Evolutionary conservation across 225 moss, liverwort and hornwort genomes (phyloP).

Genomic region (Thuidium tamariscinum): DNA sequence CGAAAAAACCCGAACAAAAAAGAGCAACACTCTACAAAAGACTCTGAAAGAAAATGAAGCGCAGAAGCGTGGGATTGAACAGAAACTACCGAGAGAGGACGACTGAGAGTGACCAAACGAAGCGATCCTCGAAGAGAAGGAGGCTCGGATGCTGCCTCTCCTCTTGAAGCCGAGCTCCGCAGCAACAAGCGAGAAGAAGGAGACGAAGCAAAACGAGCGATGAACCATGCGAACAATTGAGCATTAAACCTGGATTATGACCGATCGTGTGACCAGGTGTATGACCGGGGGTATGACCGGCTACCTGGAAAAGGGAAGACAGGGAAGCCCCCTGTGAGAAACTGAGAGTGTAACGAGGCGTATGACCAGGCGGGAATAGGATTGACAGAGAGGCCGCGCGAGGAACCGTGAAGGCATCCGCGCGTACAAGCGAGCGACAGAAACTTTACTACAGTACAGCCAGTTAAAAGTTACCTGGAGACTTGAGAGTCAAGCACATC

Average conservation of each 20-base stretch:
- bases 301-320: not conserved
- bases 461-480: not conserved
- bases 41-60: not conserved
- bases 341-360: not conserved
- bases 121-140: conserved; percentile 1
- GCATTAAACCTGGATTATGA: not conserved
- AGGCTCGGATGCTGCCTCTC: not conserved
- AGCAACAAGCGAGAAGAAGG: not conserved
- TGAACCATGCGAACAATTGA: not conserved
- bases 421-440: not conserved
- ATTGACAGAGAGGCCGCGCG: not conserved
- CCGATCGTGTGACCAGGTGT: not conserved
- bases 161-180: not conserved
- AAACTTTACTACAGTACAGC: not conserved
- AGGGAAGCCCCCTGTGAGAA: not conserved
- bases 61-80: not conserved
- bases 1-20: not conserved
- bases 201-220: not conserved
- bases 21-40: not conserved
- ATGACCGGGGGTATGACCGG: not conserved
- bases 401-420: not conserved
- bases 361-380: not conserved
- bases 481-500: not conserved
- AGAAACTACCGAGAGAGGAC: not conserved
- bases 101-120: not conserved